Evolutionary conservation across 2,329 filamentous ascomycete species (phyloP), one percentile per base, ranked within the genome.

Genomic region (Paecilomyces sp.): DNA sequence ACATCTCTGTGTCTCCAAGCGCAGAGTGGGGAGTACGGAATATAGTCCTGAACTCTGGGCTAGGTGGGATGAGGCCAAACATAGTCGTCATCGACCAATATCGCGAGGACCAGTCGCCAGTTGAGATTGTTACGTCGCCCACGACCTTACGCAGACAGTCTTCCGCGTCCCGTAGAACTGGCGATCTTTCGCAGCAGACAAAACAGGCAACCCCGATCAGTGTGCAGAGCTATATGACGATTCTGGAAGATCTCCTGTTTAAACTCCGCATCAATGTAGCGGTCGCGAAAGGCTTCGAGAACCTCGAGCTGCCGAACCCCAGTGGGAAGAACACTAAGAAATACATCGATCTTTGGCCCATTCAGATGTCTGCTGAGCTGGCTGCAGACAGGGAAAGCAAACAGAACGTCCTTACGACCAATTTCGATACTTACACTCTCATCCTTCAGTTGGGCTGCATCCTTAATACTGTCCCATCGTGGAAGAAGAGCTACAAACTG

Each of bases 351-450:
- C 77, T 96, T 3, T 96, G 91, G 91, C 91, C 91, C 0, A 94
- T 96, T 57, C 92, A 96, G 65, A 96, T 96, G 90, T 93, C 91
- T 5, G 91, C 91, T 1, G 90, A 93, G 67, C 84, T 94, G 34
- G 84, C 85, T 0, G 80, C 88, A 1, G 86, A 88, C 63, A 82
- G 81, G 1, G 84, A 85, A 68, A 86, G 81, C 63, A 83, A 81
- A 61, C 77, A 82, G 62, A 86, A 85, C 66, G 81, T 94, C 5
- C 74, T 93, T 58, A 95, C 91, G 0, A 94, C 90, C 0, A 96
- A 96, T 65, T 95, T 96, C 71, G 91, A 96, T 71, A 96, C 91
- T 0, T 95, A 92, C 82, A 85, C 91, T 0, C 79, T 95, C n/a
- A 94, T 95, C 61, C 79, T 95, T 3, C 91, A 95, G 66, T 81